Conservation (phyloP, 192 early-diverging fungal species). For the Linderina pennispora region DNA sequence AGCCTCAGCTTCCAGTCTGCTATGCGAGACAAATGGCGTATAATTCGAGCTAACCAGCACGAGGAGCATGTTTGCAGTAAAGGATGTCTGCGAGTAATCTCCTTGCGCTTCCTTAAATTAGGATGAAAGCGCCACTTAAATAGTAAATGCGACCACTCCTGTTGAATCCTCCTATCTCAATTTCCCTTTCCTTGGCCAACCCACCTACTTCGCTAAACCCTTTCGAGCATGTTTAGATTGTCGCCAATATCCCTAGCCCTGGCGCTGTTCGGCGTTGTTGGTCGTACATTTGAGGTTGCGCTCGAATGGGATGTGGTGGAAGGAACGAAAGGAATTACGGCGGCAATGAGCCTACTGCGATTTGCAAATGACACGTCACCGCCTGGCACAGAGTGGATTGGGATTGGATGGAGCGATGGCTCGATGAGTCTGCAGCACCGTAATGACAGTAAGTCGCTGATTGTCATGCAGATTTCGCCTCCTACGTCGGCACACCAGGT, state of each 20-base stretch:
- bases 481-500: conserved; percentile 16
- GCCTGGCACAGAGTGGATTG: conserved; percentile 26
- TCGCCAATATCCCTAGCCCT: not conserved
- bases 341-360: conserved; percentile 27
- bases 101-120: too few species aligned
- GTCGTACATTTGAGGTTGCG: conserved; percentile 9
- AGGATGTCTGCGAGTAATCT: too few species aligned
- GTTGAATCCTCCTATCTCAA: too few species aligned
- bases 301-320: conserved; percentile 24
- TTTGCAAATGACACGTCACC: conserved; percentile 33
- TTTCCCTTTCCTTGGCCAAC: too few species aligned
- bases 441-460: conserved; percentile 1
- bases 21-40: too few species aligned
- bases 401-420: conserved; percentile 30
- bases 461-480: conserved; percentile 33
- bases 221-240: not conserved
- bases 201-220: too few species aligned
- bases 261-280: not conserved
- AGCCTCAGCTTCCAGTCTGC: too few species aligned
- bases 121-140: too few species aligned
- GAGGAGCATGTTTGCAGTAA: too few species aligned
- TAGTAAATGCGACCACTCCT: too few species aligned
- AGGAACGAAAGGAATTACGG: conserved; percentile 11
- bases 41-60: too few species aligned
- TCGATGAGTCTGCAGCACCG: conserved; percentile 31